Evolutionary conservation across 164 flowering plant species (phyloP).

Genomic region (Akebia trifoliata): DNA sequence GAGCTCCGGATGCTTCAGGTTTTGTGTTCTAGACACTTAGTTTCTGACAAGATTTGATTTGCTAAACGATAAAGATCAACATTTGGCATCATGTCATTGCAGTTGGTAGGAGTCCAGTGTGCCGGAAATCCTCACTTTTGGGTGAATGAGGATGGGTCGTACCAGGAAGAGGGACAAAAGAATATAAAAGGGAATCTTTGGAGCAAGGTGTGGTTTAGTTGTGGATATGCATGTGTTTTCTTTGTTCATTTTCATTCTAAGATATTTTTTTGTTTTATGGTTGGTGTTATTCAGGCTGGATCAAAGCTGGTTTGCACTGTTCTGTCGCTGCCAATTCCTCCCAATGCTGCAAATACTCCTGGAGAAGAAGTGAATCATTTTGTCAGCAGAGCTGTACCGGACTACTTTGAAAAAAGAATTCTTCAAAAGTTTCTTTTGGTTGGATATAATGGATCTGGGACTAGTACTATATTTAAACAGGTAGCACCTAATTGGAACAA

Average conservation of each 20-base stretch:
- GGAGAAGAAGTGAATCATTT: slow-evolving; percentile 47
- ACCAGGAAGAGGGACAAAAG: slow-evolving; percentile 93
- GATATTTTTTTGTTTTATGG: neutral
- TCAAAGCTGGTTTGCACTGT: slow-evolving; percentile 74
- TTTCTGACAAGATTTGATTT: neutral
- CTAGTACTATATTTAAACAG: slow-evolving; percentile 94
- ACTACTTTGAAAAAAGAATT: slow-evolving; percentile 54
- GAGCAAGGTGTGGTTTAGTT: slow-evolving; percentile 66
- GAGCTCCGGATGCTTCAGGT: slow-evolving; percentile 95
- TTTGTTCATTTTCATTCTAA: neutral
- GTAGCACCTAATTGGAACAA: slow-evolving; percentile 25
- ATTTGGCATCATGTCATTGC: slow-evolving; percentile 23
- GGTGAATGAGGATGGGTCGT: slow-evolving; percentile 95
- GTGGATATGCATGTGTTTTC: neutral
- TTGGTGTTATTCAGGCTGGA: slow-evolving; percentile 52
- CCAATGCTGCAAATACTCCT: slow-evolving; percentile 36
- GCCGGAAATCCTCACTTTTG: slow-evolving; percentile 96
- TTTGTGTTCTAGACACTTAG: slow-evolving; percentile 4
- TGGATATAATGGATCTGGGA: slow-evolving; percentile 79
- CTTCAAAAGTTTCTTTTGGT: slow-evolving; percentile 79
- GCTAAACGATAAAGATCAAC: neutral
- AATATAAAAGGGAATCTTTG: slow-evolving; percentile 85
- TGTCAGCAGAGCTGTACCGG: slow-evolving; percentile 39
- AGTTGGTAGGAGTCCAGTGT: slow-evolving; percentile 95
- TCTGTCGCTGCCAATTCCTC: slow-evolving; percentile 82